These are phyloP conservation scores for Blepharisma japonicum DNA, from an alignment of 73 alveolate genomes.

Conservation along the genomic window DNA sequence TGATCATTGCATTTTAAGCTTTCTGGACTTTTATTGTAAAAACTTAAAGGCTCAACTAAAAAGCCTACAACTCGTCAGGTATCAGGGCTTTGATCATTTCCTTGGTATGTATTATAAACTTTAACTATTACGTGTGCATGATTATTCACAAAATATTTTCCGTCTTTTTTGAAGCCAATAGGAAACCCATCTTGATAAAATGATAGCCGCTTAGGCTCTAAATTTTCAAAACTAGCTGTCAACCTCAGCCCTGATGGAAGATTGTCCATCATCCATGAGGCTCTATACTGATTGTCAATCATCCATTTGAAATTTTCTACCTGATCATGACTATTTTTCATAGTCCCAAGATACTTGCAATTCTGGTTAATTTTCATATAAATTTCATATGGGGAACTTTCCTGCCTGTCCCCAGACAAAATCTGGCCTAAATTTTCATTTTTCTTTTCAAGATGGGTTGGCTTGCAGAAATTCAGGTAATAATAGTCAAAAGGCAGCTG, in stretches of 20 bases:
- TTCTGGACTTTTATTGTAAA: neutral
- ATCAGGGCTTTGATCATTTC: neutral
- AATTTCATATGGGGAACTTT: slow-evolving; percentile 33
- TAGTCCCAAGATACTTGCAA: slow-evolving; percentile 25
- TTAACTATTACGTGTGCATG: neutral
- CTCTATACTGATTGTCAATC: slow-evolving; percentile 49
- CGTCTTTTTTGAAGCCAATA: neutral
- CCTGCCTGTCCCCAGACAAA: slow-evolving; percentile 34
- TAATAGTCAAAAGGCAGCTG: slow-evolving; percentile 49
- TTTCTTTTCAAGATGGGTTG: slow-evolving; percentile 14
- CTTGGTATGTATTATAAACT: slow-evolving; percentile 8
- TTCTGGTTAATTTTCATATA: slow-evolving; percentile 29
- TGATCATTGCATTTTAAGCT: neutral
- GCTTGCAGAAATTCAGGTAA: slow-evolving; percentile 34
- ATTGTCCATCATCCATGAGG: slow-evolving; percentile 36
- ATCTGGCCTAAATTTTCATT: slow-evolving; percentile 43
- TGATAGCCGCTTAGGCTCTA: neutral
- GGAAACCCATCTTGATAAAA: slow-evolving; percentile 31
- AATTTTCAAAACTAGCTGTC: neutral
- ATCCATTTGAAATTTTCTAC: slow-evolving; percentile 42
- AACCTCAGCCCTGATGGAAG: slow-evolving; percentile 25
- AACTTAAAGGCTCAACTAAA: slow-evolving; percentile 29
- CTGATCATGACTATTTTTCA: slow-evolving; percentile 1
- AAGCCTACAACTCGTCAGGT: slow-evolving; percentile 25
- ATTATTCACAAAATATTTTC: neutral